These are phyloP conservation scores for Arthrobotrys sinensis DNA, from an alignment of 2,329 filamentous ascomycete genomes.

Conservation along the genomic window DNA sequence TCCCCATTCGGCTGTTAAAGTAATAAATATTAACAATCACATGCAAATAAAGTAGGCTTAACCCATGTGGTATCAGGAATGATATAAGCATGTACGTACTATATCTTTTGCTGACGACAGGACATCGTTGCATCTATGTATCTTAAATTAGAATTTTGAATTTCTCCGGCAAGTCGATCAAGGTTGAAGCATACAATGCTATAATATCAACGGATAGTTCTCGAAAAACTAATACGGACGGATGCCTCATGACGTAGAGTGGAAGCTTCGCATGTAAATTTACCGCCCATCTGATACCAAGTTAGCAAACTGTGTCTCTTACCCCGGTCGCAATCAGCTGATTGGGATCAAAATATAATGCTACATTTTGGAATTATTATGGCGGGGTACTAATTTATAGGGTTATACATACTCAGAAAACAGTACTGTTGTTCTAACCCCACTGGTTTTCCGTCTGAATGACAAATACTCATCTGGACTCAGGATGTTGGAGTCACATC, in stretches of 20 bases:
- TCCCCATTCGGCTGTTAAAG: not conserved
- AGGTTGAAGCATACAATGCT: not conserved
- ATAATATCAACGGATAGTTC: conserved; percentile 1
- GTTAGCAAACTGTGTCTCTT: not conserved
- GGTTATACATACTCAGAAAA: conserved; percentile 1
- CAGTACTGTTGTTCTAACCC: not conserved
- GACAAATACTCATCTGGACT: conserved; percentile 2
- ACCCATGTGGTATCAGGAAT: not conserved
- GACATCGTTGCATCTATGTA: not conserved
- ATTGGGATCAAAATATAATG: no score
- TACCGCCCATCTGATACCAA: not conserved
- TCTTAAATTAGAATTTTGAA: not conserved
- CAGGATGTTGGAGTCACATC: not conserved
- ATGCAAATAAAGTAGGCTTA: no score
- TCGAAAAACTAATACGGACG: not conserved
- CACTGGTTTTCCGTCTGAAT: not conserved
- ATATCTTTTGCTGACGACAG: not conserved
- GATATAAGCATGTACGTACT: not conserved
- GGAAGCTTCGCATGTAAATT: not conserved
- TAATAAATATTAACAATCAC: not conserved
- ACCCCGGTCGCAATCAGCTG: no score
- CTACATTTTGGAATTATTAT: no score
- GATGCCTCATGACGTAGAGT: not conserved
- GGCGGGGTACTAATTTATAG: no score
- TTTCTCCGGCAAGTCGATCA: not conserved